Base-by-base conservation (phyloP, 2,329 filamentous ascomycete species). In the Tolypocladium amazonense region DNA sequence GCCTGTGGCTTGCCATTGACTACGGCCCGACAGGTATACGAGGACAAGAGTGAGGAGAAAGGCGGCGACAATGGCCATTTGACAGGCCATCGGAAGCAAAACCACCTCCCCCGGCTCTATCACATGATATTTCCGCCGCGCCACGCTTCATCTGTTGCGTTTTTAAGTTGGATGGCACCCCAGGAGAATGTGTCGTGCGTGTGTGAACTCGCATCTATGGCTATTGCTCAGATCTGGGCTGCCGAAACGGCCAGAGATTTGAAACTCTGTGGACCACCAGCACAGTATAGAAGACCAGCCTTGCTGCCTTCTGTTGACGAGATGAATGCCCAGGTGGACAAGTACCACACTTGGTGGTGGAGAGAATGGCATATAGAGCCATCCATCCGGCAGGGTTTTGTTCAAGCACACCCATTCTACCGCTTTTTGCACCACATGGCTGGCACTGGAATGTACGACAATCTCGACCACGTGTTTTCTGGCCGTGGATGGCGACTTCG, bases 121-220 rank as follows among this genome's bases (percentile, higher is more conserved):
- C 71, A 73, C 56, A 76, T 76, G 62, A 65, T 78, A 2, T 78
- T 79, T 63, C 75, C 76, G 2, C 68, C 74, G 0, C 64, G 68
- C 20, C 67, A 74, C 30, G 73, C 76, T 9, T 71, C 76, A 41
- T 76, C 74, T 23, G 69, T 79, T 25, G 78, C 74, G 0, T 72
- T 78, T 57, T 61, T 76, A 39, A 72, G 73, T 63, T 71, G 71
- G 63, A 67, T 67, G 39, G 68, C 70, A n/a, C 69, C 72, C 30
- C 66, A 67, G 62, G 63, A 73, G 60, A 66, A 68, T 61, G 69
- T 67, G 61, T 72, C 52, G 35, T 68, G 69, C 43, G 66, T 75
- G 9, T 68, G 71, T 52, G 77, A 79, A 59, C 68, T 80, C 25
- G 71, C 70, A 1, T 67, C 71, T 23, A 77, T 76, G 74, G 59